Evolutionary conservation across 2,329 filamentous ascomycete species (phyloP), one percentile per base, ranked within the genome.

Genomic region (Diaporthe sp.): DNA sequence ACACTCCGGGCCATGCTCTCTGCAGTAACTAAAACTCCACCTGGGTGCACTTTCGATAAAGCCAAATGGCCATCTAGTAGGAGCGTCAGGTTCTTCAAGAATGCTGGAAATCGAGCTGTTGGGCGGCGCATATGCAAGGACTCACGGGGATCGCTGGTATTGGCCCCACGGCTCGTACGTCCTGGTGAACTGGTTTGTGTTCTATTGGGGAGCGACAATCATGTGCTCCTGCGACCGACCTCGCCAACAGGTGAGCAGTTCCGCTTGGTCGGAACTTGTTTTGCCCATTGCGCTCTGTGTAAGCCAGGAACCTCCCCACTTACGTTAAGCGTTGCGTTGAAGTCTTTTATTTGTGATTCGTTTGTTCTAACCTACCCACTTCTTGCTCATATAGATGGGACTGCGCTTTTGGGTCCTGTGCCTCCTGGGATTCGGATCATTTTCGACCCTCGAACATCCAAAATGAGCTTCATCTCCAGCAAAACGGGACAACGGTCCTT

Each of bases 101-200:
- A 65, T 1, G 59, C 39, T 46, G 39, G 15, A 31, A 25, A 22
- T 9, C 59, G 39, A 65, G 12, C 46, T 46, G 17, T 3, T 17
- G 59, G 59, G n/a, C 59, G 59, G 42, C n/a, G 39, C 39, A 65
- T 65, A 13, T 65, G 59, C 59, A 65, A 65, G 22, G 59, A 65
- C 39, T 65, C 59, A 22, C 39, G 59, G 39, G 59, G 59, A 46
- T 65, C 59, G n/a, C 59, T 65, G 25, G 59, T 65, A 4, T 46
- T 65, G 59, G 59, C 59, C 25, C 59, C 59, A 9, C 6, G 15
- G 3, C 25, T 28, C 0, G 59, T 46, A 31, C 59, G 39, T 4
- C 59, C 25, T 65, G 59, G 59, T 65, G 59, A 65, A 31, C n/a
- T 46, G 25, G 59, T 65, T 65, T 65, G 59, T 46, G 59, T 65